Evolutionary conservation across 768 basidiomycete species (phyloP), one percentile per base, ranked within the genome.

Genomic region (Panaeolus papilionaceus): DNA sequence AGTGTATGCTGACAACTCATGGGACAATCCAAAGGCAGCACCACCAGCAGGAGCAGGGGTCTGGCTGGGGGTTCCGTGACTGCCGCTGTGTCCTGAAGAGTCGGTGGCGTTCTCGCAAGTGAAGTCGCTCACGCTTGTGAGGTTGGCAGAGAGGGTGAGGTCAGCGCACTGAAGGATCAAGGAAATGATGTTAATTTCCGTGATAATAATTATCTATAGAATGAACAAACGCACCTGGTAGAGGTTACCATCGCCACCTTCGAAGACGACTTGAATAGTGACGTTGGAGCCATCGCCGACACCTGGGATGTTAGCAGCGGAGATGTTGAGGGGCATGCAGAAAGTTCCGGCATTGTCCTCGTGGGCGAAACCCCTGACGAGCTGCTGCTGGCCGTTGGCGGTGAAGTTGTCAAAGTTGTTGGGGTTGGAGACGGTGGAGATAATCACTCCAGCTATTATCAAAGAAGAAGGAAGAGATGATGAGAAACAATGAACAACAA

Each of bases 271-370:
- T 76, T 92, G 90, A 54, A 94, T 83, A 2, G 93, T 94, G 51
- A 92, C 90, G 68, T 92, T 89, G 3, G 86, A 81, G 23, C 92
- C 92, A 68, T 90, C 84, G 58, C 78, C 74, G 58, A 88, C 74
- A 26, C 80, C 77, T 20, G 89, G 72, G 62, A 83, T 80, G 33
- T 79, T 77, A 16, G 86, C 75, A 0, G 79, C 72, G 0, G 80
- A 73, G 63, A 93, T 76, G 75, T 92, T 79, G 61, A 94, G 82
- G 3, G 88, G 87, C 68, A 91, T 84, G 75, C 92, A 94, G 71
- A 83, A 86, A 7, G 74, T 74, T 51, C 93, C 93, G 51, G 85
- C 83, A 47, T 84, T 82, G 4, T 69, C 75, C 54, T 84, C 80
- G 64, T 81, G 79, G 67, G 86, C 83, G 75, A 83, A 88, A 0